Percentiles rank a stretch among this genome's conserved stretches.
Conservation (phyloP, 2,329 filamentous ascomycete genomes). For the Ceratocystis ficicola region DNA sequence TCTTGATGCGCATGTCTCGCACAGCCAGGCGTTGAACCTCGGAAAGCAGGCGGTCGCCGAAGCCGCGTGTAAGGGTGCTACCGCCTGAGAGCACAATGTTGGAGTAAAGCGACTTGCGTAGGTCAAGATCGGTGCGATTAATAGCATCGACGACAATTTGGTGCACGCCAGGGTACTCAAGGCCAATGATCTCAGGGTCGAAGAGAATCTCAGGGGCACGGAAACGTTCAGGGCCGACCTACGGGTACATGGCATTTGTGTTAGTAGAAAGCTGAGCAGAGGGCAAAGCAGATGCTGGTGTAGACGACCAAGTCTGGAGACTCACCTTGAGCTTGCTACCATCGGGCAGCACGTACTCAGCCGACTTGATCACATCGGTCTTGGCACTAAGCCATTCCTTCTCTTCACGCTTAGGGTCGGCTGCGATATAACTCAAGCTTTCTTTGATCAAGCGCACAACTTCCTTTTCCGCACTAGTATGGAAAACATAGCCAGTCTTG, state of each 20-base stretch:
- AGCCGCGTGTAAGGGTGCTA: conserved; percentile 91
- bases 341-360: conserved; percentile 84
- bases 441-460: conserved; percentile 97
- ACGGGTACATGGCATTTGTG: not conserved
- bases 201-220: conserved; percentile 94
- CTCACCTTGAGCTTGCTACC: conserved; percentile 80
- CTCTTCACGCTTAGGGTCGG: conserved; percentile 86
- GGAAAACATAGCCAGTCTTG: conserved; percentile 88
- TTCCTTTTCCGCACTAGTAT: conserved; percentile 97
- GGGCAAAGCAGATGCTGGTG: not conserved
- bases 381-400: conserved; percentile 85
- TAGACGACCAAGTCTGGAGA: not conserved
- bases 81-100: conserved; percentile 97
- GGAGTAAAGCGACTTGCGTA: conserved; percentile 84
- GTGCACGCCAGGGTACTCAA: conserved; percentile 93
- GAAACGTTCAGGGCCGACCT: conserved; percentile 90
- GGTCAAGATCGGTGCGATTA: conserved; percentile 84
- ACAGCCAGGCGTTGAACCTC: conserved; percentile 90
- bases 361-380: conserved; percentile 61
- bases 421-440: conserved; percentile 78
- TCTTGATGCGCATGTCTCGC: conserved; percentile 99
- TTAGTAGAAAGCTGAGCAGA: conserved; percentile 15
- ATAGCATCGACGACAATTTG: conserved; percentile 97
- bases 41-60: conserved; percentile 80
- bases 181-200: conserved; percentile 89